Conservation (phyloP, 1,284 basidiomycete genomes). For the Ustilago trichophora region DNA sequence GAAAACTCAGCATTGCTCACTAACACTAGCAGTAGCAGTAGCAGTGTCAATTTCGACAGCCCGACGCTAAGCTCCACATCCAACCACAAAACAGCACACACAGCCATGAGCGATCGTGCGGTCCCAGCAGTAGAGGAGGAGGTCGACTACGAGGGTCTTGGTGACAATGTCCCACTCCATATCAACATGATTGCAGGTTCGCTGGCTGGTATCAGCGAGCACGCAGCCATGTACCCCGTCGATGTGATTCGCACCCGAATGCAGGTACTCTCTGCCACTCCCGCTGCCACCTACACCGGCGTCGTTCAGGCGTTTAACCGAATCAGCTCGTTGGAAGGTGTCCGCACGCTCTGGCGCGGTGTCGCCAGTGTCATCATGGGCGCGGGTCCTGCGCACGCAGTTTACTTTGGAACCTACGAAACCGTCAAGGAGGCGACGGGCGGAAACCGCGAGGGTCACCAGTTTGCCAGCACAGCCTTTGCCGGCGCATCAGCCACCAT, state of each 20-base stretch:
- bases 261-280: conserved; percentile 89
- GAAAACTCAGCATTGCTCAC: conserved; percentile 1
- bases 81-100: not conserved
- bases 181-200: conserved; percentile 98
- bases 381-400: conserved; percentile 96
- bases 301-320: conserved; percentile 86
- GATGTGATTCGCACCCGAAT: conserved; percentile 99
- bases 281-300: conserved; percentile 82
- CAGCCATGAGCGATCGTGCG: conserved; percentile 40
- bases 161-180: conserved; percentile 58
- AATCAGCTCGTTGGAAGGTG: conserved; percentile 91
- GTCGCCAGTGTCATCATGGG: conserved; percentile 97
- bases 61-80: not conserved
- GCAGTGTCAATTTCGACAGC: not conserved
- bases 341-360: conserved; percentile 90
- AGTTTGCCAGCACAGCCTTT: conserved; percentile 83
- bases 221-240: conserved; percentile 97
- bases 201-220: conserved; percentile 96
- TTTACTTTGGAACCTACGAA: conserved; percentile 97
- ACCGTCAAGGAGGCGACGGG: conserved; percentile 91
- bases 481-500: conserved; percentile 95
- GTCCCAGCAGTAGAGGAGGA: conserved; percentile 54
- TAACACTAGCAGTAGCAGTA: not conserved
- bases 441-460: conserved; percentile 82
- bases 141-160: conserved; percentile 64